Conservation (phyloP, 1,139 yeast genomes). For the Debaryomyces coudertii region DNA sequence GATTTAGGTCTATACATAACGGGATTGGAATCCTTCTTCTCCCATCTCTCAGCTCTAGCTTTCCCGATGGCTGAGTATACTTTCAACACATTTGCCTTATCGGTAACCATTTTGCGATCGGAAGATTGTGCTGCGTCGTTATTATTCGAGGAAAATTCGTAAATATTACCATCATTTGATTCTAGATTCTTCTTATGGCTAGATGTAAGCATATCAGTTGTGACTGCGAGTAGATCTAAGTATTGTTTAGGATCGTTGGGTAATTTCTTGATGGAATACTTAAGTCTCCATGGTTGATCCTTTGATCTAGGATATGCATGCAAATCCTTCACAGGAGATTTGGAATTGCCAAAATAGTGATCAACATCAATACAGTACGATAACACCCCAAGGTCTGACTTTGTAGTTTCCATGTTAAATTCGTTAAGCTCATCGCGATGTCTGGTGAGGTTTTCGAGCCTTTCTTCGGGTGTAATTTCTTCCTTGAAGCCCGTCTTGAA, state of each 20-base stretch:
- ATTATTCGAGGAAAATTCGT: neutral
- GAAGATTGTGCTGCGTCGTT: slow-evolving; percentile 5
- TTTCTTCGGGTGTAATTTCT: slow-evolving; percentile 23
- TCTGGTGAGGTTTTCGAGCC: slow-evolving; percentile 21
- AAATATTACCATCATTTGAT: slow-evolving; percentile 1
- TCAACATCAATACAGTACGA: slow-evolving; percentile 17
- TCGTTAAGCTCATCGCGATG: slow-evolving; percentile 24
- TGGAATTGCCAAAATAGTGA: slow-evolving; percentile 15
- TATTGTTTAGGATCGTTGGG: slow-evolving; percentile 11
- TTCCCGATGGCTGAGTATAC: slow-evolving; percentile 33
- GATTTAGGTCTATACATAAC: slow-evolving; percentile 22
- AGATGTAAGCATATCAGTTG: slow-evolving; percentile 15
- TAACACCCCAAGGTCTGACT: slow-evolving; percentile 12
- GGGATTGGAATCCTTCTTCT: slow-evolving; percentile 24
- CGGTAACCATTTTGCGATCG: slow-evolving; percentile 7
- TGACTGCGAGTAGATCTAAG: slow-evolving; percentile 11
- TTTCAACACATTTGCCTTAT: slow-evolving; percentile 22
- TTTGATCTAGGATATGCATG: slow-evolving; percentile 18
- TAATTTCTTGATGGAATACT: slow-evolving; percentile 13
- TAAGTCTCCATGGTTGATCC: slow-evolving; percentile 16
- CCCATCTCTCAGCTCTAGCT: slow-evolving; percentile 31
- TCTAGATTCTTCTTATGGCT: slow-evolving; percentile 7
- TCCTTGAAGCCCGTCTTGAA: slow-evolving; percentile 30
- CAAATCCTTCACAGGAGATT: slow-evolving; percentile 8
- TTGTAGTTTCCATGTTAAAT: slow-evolving; percentile 19